Conservation (phyloP, 257 asterid species). For the Avicennia marina region DNA sequence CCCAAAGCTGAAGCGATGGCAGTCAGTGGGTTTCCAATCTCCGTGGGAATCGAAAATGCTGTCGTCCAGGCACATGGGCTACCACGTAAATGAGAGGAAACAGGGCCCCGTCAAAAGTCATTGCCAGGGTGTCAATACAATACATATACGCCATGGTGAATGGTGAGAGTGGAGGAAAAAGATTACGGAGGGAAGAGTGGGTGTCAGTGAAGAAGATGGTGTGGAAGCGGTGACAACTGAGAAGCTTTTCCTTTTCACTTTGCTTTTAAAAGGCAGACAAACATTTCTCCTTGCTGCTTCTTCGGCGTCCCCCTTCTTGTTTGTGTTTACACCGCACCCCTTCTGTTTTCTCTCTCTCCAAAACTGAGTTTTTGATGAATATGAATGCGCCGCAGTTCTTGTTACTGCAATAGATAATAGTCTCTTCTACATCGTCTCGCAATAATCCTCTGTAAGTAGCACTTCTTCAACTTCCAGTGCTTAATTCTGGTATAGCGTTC, state of each 20-base stretch:
- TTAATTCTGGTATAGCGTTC: too few relatives aligned
- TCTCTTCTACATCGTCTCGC: slow-evolving; percentile 16
- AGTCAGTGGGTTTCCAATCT: too few relatives aligned
- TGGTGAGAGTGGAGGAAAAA: background rate
- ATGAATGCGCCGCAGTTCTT: slow-evolving; percentile 17
- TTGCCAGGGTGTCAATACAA: background rate
- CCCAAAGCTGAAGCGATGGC: too few relatives aligned
- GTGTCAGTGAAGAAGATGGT: too few relatives aligned
- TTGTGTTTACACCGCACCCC: background rate
- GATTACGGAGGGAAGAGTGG: background rate
- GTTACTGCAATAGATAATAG: too few relatives aligned
- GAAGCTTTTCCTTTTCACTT: slow-evolving; percentile 38
- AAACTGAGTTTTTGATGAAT: slow-evolving; percentile 15
- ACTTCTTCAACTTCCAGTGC: background rate
- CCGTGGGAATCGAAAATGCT: too few relatives aligned
- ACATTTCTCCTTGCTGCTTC: slow-evolving; percentile 21
- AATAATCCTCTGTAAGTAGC: slow-evolving; percentile 11
- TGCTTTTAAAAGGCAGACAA: slow-evolving; percentile 46
- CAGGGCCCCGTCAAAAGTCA: background rate
- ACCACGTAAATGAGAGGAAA: too few relatives aligned
- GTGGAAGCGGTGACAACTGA: slow-evolving; percentile 6
- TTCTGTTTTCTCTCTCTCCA: slow-evolving; percentile 7
- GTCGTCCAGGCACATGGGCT: too few relatives aligned
- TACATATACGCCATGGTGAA: background rate
- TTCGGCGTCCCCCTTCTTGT: slow-evolving; percentile 16